Evolutionary conservation across 129 eudicot genomes (phyloP).

Genomic region (Flaveria robusta): DNA sequence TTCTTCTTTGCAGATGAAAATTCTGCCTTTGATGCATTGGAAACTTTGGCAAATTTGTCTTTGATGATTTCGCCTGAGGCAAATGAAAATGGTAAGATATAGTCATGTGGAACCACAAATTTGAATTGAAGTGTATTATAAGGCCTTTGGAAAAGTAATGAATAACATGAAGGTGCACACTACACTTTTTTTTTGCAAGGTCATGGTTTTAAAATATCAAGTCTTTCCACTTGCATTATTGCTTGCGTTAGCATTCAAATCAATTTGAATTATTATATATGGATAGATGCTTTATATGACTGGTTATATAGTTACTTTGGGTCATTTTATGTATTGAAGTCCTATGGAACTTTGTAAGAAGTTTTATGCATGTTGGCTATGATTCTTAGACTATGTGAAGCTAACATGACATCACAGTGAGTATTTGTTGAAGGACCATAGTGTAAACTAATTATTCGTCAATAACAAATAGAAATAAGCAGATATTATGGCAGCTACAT

Average conservation of each 20-base stretch:
- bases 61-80: conserved; percentile 66
- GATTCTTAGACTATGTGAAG: conserved; percentile 6
- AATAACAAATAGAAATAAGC: neutral
- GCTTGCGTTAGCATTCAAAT: neutral
- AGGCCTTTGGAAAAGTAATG: neutral
- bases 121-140: neutral
- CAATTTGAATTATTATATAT: neutral
- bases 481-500: conserved; percentile 3
- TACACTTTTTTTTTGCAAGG: conserved; percentile 1
- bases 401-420: neutral
- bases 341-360: neutral
- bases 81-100: conserved; percentile 64
- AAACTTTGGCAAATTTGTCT: conserved; percentile 87
- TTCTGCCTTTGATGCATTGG: conserved; percentile 80
- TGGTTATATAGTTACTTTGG: neutral
- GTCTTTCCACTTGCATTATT: conserved; percentile 5
- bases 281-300: neutral
- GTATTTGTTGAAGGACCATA: neutral
- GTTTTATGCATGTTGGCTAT: conserved; percentile 4
- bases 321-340: neutral
- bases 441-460: neutral
- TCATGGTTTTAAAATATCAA: neutral
- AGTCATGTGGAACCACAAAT: conserved; percentile 7
- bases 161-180: neutral
- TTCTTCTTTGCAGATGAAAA: conserved; percentile 61